Percentiles rank a stretch among this genome's conserved stretches.
Evolutionary conservation across 2,329 filamentous ascomycete genomes (phyloP).

Genomic region (Calonectria ilicicola): DNA sequence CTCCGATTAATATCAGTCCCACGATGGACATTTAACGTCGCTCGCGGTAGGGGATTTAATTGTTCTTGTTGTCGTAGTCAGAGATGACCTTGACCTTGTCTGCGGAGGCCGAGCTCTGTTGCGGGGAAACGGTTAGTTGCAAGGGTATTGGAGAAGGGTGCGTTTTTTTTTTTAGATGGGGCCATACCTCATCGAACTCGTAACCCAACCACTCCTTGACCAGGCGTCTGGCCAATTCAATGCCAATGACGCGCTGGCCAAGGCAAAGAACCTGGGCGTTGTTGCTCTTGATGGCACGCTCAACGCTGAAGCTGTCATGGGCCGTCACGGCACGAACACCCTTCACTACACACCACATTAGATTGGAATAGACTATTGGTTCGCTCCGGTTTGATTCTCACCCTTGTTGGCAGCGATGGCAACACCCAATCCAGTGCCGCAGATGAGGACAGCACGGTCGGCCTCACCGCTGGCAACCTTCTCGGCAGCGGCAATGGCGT

Average conservation of each 20-base stretch:
- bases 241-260: constrained; percentile 84
- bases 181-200: constrained; percentile 75
- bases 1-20: not conserved
- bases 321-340: constrained; percentile 87
- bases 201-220: constrained; percentile 87
- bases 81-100: constrained; percentile 22
- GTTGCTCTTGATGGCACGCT: constrained; percentile 84
- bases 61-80: constrained; percentile 17
- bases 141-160: not conserved
- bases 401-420: constrained; percentile 88
- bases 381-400: not conserved
- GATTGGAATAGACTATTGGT: not conserved
- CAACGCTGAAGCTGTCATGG: constrained; percentile 86
- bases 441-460: constrained; percentile 85
- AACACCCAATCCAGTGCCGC: constrained; percentile 86
- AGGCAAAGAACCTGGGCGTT: constrained; percentile 89
- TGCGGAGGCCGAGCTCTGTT: constrained; percentile 19
- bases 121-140: constrained; percentile 1
- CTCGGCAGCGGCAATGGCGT: constrained; percentile 77
- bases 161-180: not conserved
- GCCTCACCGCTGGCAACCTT: constrained; percentile 71
- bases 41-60: not conserved
- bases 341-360: constrained; percentile 63
- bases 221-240: constrained; percentile 82
- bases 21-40: not conserved